These are phyloP conservation scores for Hygrophorus russula DNA, from an alignment of 768 basidiomycete species.

Conservation along the genomic window DNA sequence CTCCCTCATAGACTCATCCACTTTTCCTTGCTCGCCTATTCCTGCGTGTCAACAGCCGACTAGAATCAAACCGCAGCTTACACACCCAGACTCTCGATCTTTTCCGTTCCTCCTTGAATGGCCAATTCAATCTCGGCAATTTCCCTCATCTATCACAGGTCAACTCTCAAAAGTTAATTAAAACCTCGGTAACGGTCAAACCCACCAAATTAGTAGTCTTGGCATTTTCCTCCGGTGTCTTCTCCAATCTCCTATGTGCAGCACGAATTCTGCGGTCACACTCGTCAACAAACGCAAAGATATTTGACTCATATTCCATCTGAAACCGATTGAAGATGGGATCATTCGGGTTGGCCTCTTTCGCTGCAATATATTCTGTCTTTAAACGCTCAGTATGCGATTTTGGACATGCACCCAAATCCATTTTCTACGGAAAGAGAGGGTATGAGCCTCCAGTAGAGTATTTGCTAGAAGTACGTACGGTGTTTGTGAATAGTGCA, in stretches of 20 bases:
- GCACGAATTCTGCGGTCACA: slow-evolving; percentile 93
- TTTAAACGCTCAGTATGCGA: slow-evolving; percentile 92
- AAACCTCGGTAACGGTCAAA: slow-evolving; percentile 1
- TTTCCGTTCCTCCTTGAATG: slow-evolving; percentile 97
- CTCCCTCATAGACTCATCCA: slow-evolving; percentile 97
- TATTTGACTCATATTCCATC: slow-evolving; percentile 92
- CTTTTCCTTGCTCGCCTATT: slow-evolving; percentile 94
- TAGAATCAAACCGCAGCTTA: slow-evolving; percentile 10
- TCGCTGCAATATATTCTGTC: slow-evolving; percentile 76
- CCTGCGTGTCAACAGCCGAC: slow-evolving; percentile 7
- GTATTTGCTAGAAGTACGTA: slow-evolving; percentile 28
- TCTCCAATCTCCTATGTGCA: slow-evolving; percentile 91
- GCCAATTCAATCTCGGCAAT: slow-evolving; percentile 99
- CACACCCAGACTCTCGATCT: slow-evolving; percentile 87
- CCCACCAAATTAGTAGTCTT: slow-evolving; percentile 92
- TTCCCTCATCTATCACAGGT: slow-evolving; percentile 73
- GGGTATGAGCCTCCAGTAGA: slow-evolving; percentile 1
- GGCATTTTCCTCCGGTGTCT: slow-evolving; percentile 99
- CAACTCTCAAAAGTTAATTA: neutral
- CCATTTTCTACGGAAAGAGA: slow-evolving; percentile 77
- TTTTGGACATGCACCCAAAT: slow-evolving; percentile 94
- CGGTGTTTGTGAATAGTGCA: slow-evolving; percentile 94
- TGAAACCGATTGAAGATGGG: slow-evolving; percentile 83
- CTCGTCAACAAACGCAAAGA: slow-evolving; percentile 94
- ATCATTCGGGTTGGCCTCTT: slow-evolving; percentile 63